Base-by-base conservation (phyloP, 805 yeast species). In the Teunomyces barrocoloradensis region DNA sequence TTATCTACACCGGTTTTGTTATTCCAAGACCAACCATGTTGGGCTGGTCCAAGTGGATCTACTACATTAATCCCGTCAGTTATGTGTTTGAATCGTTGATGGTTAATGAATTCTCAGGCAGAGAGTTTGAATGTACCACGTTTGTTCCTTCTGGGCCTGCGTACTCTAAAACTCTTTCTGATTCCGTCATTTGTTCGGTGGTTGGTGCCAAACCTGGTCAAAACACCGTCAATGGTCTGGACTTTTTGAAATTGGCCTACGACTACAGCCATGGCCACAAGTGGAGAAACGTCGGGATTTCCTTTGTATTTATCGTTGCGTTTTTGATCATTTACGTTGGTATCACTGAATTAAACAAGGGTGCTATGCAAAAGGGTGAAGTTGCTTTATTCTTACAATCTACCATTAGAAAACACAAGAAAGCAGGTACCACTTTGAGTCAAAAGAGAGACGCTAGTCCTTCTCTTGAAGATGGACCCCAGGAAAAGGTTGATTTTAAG, bases 231-330 rank as follows among this genome's bases (percentile, higher is more conserved):
- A 57, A 63, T 28, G 96, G 96, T 55, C 80, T 82, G 53, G 65
- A 62, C 30, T 88, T 85, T 58, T 53, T 88, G 47, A 51, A 52
- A 4, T 56, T 56, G 3, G 61, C 81, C 6, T 88, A 64, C 64
- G 59, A 64, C 36, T 89, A 84, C 69, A 59, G 60, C 17, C 80
- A 75, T 57, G 52, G 64, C 17, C 88, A 89, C 64, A 75, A 78
- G 43, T 89, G 96, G 96, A 81, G 96, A 71, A 86, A 89, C 63
- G 74, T 85, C 48, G 96, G 90, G 58, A 79, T 85, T 49, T 49
- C 79, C 49, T 60, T 82, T 58, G 88, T 78, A 2, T 84, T 73
- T 58, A 63, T 74, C 47, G 51, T 71, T 3, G 75, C 76, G 52
- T 74, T 75, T 61, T 53, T 77, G 46, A 45, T 52, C 30, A 52